Evolutionary conservation across 2,329 filamentous ascomycete species (phyloP).

Genomic region (Talaromyces sp.): DNA sequence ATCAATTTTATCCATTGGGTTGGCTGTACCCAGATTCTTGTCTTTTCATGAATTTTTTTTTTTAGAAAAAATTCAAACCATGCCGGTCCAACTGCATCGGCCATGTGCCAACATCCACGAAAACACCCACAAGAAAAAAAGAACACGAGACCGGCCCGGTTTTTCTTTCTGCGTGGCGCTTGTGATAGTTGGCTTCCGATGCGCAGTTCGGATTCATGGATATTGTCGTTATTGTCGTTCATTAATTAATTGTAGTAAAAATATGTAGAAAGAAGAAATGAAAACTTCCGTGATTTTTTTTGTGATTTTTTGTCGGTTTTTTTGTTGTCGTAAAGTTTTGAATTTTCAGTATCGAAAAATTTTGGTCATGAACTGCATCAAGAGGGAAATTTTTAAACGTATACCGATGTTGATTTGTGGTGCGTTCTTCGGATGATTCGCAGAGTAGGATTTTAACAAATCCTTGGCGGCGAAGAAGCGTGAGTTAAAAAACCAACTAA

Average conservation of each 20-base stretch:
- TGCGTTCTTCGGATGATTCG: not conserved
- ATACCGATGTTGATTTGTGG: not conserved
- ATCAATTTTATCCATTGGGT: not conserved
- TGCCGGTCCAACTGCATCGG: not conserved
- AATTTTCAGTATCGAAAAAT: not conserved
- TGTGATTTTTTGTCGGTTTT: not conserved
- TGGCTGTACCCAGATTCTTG: not conserved
- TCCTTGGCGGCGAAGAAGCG: not conserved
- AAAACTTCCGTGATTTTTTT: not conserved
- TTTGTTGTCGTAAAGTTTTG: not conserved
- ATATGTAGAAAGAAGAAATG: not conserved
- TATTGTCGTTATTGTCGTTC: not conserved
- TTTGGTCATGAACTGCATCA: not conserved
- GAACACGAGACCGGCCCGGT: not conserved
- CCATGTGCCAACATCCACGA: not conserved
- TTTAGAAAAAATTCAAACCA: not conserved
- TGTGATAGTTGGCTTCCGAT: not conserved
- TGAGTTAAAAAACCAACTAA: not conserved
- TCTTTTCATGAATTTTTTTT: too few relatives aligned
- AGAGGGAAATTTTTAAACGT: not conserved
- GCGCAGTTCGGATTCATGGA: not conserved
- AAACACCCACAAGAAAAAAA: not conserved
- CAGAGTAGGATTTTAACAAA: too few relatives aligned
- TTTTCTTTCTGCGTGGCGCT: not conserved
- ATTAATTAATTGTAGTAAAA: not conserved